Conservation (phyloP, 2,329 filamentous ascomycete species). For the Fusarium nygamai region DNA sequence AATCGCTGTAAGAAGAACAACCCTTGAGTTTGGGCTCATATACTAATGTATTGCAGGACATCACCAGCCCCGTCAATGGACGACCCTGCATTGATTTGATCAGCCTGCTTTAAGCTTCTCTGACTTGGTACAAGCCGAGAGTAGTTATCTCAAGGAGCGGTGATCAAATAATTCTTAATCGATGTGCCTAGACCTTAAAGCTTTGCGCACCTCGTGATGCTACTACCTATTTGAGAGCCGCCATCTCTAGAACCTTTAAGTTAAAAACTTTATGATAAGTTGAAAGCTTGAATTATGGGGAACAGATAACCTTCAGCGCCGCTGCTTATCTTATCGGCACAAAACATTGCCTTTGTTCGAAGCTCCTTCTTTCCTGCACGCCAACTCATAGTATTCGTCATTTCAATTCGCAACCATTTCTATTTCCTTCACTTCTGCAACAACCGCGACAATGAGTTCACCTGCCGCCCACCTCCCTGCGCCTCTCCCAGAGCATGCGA, state of each 20-base stretch:
- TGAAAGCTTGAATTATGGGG: background rate
- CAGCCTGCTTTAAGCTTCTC: background rate
- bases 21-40: background rate
- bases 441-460: background rate
- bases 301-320: fast-evolving
- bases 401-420: too few relatives aligned
- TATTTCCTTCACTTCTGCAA: background rate
- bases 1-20: background rate
- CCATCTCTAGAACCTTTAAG: background rate
- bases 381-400: too few relatives aligned
- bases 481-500: fast-evolving
- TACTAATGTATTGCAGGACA: background rate
- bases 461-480: background rate
- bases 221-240: background rate
- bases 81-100: background rate
- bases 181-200: too few relatives aligned
- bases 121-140: background rate
- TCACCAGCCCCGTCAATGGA: background rate
- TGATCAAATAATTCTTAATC: too few relatives aligned
- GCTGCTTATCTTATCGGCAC: background rate
- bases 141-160: too few relatives aligned
- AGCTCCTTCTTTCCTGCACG: background rate
- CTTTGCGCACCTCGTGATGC: fast-evolving
- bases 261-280: background rate
- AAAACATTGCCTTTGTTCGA: too few relatives aligned